phyloP scores from a whole-genome alignment of 2,329 filamentous ascomycete genomes.

The Furcasterigmium sp. region DNA sequence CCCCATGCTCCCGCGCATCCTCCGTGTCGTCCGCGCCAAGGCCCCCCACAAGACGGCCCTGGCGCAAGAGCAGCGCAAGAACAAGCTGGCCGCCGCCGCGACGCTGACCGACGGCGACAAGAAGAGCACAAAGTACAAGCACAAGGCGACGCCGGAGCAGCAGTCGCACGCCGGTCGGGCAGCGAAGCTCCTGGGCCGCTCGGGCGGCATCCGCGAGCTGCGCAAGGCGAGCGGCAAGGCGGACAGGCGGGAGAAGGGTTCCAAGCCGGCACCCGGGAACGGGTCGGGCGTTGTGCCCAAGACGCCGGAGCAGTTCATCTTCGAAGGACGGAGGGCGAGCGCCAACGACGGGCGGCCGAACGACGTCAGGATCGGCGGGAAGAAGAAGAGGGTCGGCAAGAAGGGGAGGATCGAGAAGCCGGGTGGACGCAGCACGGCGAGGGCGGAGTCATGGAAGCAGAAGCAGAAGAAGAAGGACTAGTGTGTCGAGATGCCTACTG shows the following conservation, averaged over 20 bases:
- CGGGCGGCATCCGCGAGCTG: constrained; percentile 47
- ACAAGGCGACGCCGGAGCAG: constrained; percentile 65
- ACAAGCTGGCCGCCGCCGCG: constrained; percentile 22
- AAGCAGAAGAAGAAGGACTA: constrained; percentile 17
- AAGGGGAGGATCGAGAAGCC: constrained; percentile 25
- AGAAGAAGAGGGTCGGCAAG: constrained; percentile 35
- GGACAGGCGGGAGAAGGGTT: constrained; percentile 10
- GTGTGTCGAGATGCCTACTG: no score
- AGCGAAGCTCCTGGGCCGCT: constrained; percentile 66
- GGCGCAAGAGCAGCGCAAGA: constrained; percentile 42
- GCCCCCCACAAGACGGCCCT: constrained; percentile 57
- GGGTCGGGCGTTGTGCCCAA: constrained; percentile 25
- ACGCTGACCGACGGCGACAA: constrained; percentile 21
- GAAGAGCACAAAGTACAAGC: constrained; percentile 53
- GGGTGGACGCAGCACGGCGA: constrained; percentile 29
- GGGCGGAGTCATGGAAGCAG: constrained; percentile 41
- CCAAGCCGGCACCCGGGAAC: constrained; percentile 7
- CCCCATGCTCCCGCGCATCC: constrained; percentile 81
- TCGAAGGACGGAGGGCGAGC: constrained; percentile 74
- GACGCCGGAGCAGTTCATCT: constrained; percentile 67
- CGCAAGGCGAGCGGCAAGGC: constrained; percentile 17
- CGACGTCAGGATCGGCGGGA: constrained; percentile 55
- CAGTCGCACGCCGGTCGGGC: constrained; percentile 70
- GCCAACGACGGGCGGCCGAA: constrained; percentile 59
- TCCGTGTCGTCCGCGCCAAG: constrained; percentile 84